These are phyloP conservation scores for Epichloe bromicola DNA, from an alignment of 2,329 filamentous ascomycete species.

Conservation along the genomic window DNA sequence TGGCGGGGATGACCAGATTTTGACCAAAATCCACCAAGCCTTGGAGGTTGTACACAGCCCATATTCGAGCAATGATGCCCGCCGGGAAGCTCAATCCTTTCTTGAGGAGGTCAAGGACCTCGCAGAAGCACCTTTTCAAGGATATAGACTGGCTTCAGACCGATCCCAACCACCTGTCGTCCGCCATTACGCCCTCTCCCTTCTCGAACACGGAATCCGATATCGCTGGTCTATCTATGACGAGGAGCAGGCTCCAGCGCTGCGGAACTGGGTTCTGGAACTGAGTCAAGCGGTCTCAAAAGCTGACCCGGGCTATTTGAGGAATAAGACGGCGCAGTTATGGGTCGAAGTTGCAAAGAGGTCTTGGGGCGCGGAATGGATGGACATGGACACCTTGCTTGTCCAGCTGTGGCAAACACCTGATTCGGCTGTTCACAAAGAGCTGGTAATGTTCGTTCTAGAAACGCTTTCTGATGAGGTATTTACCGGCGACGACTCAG, in stretches of 20 bases:
- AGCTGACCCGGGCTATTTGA: constrained; percentile 67
- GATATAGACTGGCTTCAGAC: constrained; percentile 70
- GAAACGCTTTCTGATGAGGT: constrained; percentile 91
- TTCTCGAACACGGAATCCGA: constrained; percentile 80
- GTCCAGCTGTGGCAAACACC: constrained; percentile 68
- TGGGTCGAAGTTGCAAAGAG: constrained; percentile 94
- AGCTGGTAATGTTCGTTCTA: constrained; percentile 76
- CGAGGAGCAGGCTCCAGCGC: constrained; percentile 49
- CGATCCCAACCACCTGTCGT: constrained; percentile 65
- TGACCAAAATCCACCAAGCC: constrained; percentile 66
- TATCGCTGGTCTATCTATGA: constrained; percentile 71
- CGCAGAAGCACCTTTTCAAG: constrained; percentile 68
- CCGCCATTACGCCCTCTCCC: constrained; percentile 83
- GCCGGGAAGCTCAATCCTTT: constrained; percentile 71
- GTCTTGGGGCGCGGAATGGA: constrained; percentile 86
- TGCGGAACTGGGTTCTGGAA: constrained; percentile 66
- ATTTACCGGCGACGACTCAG: constrained; percentile 79
- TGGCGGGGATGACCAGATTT: constrained; percentile 29
- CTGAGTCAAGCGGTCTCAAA: constrained; percentile 60
- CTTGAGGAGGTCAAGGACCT: constrained; percentile 76
- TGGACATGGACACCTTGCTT: constrained; percentile 81
- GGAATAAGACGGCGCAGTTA: constrained; percentile 87
- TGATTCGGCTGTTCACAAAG: constrained; percentile 54
- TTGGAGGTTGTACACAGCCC: constrained; percentile 80
- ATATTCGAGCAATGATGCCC: constrained; percentile 65